phyloP scores from a whole-genome alignment of 148 eudicot species.

The Vaccinium darrowii region DNA sequence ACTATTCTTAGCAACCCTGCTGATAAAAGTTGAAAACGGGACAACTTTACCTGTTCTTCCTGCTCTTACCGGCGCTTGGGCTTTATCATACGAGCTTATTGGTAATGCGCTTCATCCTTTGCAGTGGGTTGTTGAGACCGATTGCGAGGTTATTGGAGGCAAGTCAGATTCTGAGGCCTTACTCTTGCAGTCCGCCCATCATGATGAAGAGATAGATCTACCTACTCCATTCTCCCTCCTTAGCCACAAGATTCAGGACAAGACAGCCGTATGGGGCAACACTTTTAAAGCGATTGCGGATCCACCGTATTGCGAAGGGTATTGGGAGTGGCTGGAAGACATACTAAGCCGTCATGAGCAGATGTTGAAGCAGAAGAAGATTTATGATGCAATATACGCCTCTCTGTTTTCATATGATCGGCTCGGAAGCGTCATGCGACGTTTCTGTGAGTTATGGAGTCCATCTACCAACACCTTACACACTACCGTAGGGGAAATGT shows the following conservation, averaged over 20 bases:
- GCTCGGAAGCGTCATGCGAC: too few relatives aligned
- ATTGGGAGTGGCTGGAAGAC: too few relatives aligned
- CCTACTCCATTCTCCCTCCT: neutral
- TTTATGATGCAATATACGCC: too few relatives aligned
- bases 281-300: neutral
- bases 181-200: neutral
- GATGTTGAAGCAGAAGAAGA: too few relatives aligned
- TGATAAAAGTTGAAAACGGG: neutral
- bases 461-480: too few relatives aligned
- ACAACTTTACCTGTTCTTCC: neutral
- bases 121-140: neutral
- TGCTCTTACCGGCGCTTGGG: too few relatives aligned
- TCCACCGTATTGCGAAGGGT: neutral
- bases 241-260: neutral
- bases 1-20: too few relatives aligned
- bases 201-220: neutral
- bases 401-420: too few relatives aligned
- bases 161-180: neutral
- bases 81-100: too few relatives aligned
- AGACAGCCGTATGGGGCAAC: neutral
- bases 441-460: too few relatives aligned
- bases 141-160: neutral
- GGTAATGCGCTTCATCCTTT: neutral
- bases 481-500: too few relatives aligned
- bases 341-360: too few relatives aligned